Conservation (phyloP, 805 yeast species). For the Ogataea parapolymorpha region DNA sequence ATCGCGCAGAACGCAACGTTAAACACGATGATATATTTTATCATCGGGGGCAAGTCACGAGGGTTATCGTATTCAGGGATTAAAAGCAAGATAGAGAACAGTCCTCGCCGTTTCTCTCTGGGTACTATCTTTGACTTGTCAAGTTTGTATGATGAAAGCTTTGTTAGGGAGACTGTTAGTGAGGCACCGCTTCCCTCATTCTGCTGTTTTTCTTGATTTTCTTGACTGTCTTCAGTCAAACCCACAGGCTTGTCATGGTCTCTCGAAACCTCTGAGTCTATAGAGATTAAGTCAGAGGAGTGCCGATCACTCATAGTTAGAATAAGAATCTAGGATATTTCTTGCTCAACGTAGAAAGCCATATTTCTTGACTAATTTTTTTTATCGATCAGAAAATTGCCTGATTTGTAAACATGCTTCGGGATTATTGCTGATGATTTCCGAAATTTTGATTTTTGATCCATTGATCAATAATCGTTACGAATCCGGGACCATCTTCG, state of each 20-base stretch:
- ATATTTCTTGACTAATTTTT: slow-evolving; percentile 3
- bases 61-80: slow-evolving; percentile 76
- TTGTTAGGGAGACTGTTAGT: slow-evolving; percentile 2
- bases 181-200: background rate
- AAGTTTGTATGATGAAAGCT: slow-evolving; percentile 21
- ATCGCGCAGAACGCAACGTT: slow-evolving; percentile 71
- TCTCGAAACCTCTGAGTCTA: slow-evolving; percentile 1
- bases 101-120: slow-evolving; percentile 51
- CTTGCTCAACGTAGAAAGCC: background rate
- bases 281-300: slow-evolving; percentile 3
- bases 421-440: slow-evolving; percentile 13
- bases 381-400: slow-evolving; percentile 20
- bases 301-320: slow-evolving; percentile 1
- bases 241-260: slow-evolving; percentile 1
- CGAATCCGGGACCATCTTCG: slow-evolving; percentile 74
- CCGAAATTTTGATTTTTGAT: slow-evolving; percentile 13
- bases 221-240: background rate
- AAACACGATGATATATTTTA: slow-evolving; percentile 55
- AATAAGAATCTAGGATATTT: background rate
- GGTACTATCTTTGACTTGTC: slow-evolving; percentile 34
- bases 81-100: slow-evolving; percentile 47
- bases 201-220: background rate
- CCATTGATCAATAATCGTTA: slow-evolving; percentile 55
- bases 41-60: slow-evolving; percentile 48
- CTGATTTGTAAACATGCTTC: slow-evolving; percentile 13